Evolutionary conservation across 768 basidiomycete genomes (phyloP).

Genomic region (Chalciporus pseudorubinellus): DNA sequence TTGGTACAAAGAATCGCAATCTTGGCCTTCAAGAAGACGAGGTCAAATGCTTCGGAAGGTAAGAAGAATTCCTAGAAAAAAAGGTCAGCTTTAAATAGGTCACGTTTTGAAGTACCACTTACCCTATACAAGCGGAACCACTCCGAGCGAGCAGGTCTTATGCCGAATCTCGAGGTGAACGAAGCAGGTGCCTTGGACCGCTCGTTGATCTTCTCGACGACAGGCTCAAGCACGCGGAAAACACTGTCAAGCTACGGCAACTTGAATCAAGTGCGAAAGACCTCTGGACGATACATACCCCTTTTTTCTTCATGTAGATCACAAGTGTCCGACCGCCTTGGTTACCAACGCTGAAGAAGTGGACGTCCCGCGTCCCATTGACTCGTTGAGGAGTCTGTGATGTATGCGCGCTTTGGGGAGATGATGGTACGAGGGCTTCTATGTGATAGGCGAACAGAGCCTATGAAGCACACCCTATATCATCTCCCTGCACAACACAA

Average conservation of each 20-base stretch:
- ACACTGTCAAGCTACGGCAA: conserved; percentile 70
- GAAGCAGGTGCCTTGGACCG: conserved; percentile 67
- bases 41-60: conserved; percentile 85
- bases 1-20: conserved; percentile 91
- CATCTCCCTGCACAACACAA: no score
- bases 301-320: conserved; percentile 95
- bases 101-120: conserved; percentile 5
- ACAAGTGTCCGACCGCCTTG: conserved; percentile 86
- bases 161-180: conserved; percentile 69
- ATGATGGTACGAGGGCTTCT: conserved; percentile 92
- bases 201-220: conserved; percentile 85
- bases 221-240: conserved; percentile 96
- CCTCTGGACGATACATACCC: conserved; percentile 39
- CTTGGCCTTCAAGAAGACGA: conserved; percentile 91
- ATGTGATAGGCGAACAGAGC: conserved; percentile 93
- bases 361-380: conserved; percentile 87
- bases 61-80: conserved; percentile 77
- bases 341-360: conserved; percentile 93
- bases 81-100: not conserved
- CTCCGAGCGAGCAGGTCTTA: conserved; percentile 79
- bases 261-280: conserved; percentile 10
- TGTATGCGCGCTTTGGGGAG: conserved; percentile 61
- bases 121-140: conserved; percentile 94
- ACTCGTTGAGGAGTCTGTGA: conserved; percentile 86
- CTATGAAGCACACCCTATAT: no score